Evolutionary conservation across 345 rosid genomes (phyloP).

Genomic region (Microthlaspi erraticum): DNA sequence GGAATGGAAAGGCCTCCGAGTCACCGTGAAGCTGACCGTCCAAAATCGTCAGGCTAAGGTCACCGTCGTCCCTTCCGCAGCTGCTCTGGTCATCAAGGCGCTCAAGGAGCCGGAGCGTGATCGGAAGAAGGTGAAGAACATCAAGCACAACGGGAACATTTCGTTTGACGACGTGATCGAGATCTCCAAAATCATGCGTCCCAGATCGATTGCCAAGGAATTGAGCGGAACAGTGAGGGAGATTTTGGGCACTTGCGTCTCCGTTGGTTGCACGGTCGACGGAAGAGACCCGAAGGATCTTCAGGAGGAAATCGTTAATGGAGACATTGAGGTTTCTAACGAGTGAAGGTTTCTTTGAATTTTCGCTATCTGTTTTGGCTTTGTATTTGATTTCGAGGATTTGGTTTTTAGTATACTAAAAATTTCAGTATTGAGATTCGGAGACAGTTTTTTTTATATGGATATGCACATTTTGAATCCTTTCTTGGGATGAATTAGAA

Average conservation of each 20-base stretch:
- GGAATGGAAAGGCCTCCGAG: slow-evolving; percentile 74
- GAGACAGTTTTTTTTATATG: slow-evolving; percentile 5
- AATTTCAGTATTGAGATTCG: slow-evolving; percentile 7
- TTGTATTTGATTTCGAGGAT: slow-evolving; percentile 23
- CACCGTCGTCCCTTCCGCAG: slow-evolving; percentile 66
- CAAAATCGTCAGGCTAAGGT: slow-evolving; percentile 77
- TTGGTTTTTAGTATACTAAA: slow-evolving; percentile 25
- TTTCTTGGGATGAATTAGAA: slow-evolving; percentile 4
- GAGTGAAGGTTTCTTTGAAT: slow-evolving; percentile 40
- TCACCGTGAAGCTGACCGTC: slow-evolving; percentile 70
- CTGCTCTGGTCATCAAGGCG: slow-evolving; percentile 66
- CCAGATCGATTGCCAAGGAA: slow-evolving; percentile 66
- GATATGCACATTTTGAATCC: slow-evolving; percentile 30
- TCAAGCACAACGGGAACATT: slow-evolving; percentile 56
- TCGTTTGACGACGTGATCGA: slow-evolving; percentile 64
- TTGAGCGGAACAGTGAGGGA: slow-evolving; percentile 62
- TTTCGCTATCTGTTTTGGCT: neutral
- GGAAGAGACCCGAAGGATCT: slow-evolving; percentile 63
- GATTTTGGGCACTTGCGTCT: slow-evolving; percentile 67
- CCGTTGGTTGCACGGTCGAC: slow-evolving; percentile 68
- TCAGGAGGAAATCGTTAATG: slow-evolving; percentile 57
- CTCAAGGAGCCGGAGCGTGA: slow-evolving; percentile 69
- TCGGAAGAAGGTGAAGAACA: slow-evolving; percentile 57
- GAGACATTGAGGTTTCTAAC: slow-evolving; percentile 57
- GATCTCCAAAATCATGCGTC: slow-evolving; percentile 58